phyloP scores from a whole-genome alignment of 2,329 filamentous ascomycete genomes.

The Dactylellina leptospora region DNA sequence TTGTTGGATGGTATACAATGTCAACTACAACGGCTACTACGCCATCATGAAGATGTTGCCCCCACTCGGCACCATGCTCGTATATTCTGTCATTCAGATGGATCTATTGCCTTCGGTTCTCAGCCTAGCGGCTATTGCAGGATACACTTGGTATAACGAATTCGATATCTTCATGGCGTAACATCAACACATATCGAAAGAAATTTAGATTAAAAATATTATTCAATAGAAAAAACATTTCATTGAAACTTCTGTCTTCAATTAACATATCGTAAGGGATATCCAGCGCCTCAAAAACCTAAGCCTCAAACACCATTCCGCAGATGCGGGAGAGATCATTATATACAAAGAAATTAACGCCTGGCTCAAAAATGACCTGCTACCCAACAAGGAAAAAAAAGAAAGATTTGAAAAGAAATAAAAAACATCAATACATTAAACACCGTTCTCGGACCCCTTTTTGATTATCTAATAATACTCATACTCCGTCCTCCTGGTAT shows the following conservation, averaged over 20 bases:
- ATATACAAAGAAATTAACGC: too few relatives aligned
- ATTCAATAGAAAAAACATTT: constrained; percentile 5
- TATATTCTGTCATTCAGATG: constrained; percentile 91
- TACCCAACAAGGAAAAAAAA: neutral
- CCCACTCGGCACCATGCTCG: constrained; percentile 87
- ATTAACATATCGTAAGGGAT: too few relatives aligned
- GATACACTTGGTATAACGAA: constrained; percentile 65
- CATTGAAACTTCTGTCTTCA: too few relatives aligned
- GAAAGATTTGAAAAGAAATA: neutral
- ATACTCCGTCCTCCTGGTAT: constrained; percentile 49
- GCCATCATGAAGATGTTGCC: constrained; percentile 91
- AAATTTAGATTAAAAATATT: constrained; percentile 17
- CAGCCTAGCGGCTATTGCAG: constrained; percentile 64
- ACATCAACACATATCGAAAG: neutral
- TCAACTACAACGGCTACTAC: constrained; percentile 81
- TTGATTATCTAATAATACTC: constrained; percentile 33
- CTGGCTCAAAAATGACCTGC: too few relatives aligned
- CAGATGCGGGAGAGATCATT: too few relatives aligned
- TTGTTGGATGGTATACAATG: constrained; percentile 81
- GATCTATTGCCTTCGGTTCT: constrained; percentile 72
- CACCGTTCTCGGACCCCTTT: neutral
- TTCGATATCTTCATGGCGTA: constrained; percentile 20
- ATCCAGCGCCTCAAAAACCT: too few relatives aligned
- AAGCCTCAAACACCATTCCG: too few relatives aligned
- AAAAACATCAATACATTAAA: constrained; percentile 11